phyloP scores from a whole-genome alignment of 2,329 filamentous ascomycete genomes.

The Verticillium nubilum region DNA sequence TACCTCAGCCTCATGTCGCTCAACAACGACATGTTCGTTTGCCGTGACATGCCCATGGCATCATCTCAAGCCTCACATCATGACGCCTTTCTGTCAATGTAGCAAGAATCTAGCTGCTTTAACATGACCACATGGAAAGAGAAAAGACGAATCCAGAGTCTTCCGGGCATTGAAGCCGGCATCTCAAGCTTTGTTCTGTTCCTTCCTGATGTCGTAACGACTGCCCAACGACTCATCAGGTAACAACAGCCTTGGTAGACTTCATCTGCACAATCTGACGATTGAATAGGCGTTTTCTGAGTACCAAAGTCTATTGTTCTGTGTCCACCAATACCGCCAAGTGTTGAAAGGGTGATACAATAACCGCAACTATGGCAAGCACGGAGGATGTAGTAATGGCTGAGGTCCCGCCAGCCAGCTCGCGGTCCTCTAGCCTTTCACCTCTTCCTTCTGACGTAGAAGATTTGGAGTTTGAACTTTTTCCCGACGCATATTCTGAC shows the following conservation, averaged over 20 bases:
- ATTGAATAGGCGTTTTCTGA: neutral
- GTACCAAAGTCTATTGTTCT: neutral
- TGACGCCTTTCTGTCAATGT: neutral
- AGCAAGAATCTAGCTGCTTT: neutral
- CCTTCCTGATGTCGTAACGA: neutral
- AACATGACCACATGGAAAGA: neutral
- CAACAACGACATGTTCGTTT: neutral
- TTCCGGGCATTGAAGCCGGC: neutral
- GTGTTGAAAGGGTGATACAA: neutral
- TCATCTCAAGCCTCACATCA: neutral
- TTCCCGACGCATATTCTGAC: neutral
- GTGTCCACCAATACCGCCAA: neutral
- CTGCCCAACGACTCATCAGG: neutral
- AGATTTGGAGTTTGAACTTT: neutral
- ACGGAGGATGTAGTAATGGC: constrained; percentile 8
- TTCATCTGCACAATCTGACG: neutral
- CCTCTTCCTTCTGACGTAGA: neutral
- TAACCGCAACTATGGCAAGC: neutral
- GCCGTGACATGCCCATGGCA: neutral
- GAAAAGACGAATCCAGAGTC: neutral
- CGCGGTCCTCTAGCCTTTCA: constrained; percentile 3
- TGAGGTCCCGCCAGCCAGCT: neutral
- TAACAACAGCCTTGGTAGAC: neutral
- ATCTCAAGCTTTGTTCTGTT: neutral
- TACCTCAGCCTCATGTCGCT: neutral